phyloP scores from a whole-genome alignment of 306 rosid genomes.

The Malus sieversii region DNA sequence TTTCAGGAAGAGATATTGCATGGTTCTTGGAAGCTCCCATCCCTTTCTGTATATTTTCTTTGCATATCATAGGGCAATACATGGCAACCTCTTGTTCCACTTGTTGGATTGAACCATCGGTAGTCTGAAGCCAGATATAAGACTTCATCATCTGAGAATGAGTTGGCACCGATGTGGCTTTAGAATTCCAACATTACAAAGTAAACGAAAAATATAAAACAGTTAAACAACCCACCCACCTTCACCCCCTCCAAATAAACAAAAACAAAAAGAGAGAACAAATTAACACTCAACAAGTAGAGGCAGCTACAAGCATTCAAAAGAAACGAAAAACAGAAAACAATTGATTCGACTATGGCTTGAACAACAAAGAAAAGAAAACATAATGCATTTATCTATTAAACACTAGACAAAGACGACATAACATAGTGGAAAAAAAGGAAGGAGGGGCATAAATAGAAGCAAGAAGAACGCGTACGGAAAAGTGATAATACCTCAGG shows the following conservation, averaged over 20 bases:
- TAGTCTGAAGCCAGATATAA: constrained; percentile 81
- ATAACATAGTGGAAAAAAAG: background rate
- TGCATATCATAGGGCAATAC: constrained; percentile 89
- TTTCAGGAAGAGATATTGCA: constrained; percentile 78
- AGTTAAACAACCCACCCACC: background rate
- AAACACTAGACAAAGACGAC: background rate
- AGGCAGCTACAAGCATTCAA: background rate
- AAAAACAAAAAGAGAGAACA: background rate
- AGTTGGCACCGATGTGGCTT: background rate
- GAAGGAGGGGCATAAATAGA: background rate
- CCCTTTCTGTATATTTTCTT: constrained; percentile 63
- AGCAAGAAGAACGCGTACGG: background rate
- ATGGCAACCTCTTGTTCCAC: constrained; percentile 84
- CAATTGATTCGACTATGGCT: background rate
- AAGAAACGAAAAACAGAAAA: background rate
- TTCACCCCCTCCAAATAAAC: background rate
- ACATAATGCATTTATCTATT: background rate
- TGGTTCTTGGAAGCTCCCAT: constrained; percentile 73
- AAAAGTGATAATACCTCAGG: background rate
- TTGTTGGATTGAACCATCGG: constrained; percentile 84
- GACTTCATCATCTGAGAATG: constrained; percentile 52
- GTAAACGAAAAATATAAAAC: background rate
- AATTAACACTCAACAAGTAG: background rate
- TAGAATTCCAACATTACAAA: background rate
- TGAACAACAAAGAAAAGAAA: background rate